Evolutionary conservation across 768 basidiomycete genomes (phyloP).

Genomic region (Artomyces pyxidatus): DNA sequence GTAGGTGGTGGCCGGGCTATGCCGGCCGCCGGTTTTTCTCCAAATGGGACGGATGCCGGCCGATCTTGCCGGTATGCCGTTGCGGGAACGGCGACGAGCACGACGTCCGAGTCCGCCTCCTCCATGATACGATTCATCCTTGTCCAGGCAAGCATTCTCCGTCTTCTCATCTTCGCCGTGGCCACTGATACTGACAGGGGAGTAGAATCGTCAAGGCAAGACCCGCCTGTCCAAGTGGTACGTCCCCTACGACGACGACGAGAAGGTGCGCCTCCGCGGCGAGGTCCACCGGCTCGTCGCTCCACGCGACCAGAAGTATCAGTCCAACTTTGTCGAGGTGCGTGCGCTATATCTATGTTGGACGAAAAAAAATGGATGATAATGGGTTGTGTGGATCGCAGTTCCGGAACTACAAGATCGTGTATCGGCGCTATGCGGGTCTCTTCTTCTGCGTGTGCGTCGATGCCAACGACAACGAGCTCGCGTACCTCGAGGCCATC

Average conservation of each 20-base stretch:
- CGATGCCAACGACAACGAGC: constrained; percentile 96
- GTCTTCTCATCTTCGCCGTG: background rate
- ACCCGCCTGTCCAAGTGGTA: constrained; percentile 98
- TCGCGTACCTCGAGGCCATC: constrained; percentile 95
- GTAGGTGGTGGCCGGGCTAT: too few relatives aligned
- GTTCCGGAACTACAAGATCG: constrained; percentile 98
- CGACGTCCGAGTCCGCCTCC: too few relatives aligned
- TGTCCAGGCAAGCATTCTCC: constrained; percentile 62
- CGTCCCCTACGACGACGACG: constrained; percentile 97
- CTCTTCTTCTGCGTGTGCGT: constrained; percentile 98
- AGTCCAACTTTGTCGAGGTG: constrained; percentile 98
- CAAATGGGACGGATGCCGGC: too few relatives aligned
- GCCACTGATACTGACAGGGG: background rate
- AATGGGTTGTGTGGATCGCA: too few relatives aligned
- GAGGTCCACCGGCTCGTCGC: constrained; percentile 96
- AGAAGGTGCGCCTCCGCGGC: constrained; percentile 93
- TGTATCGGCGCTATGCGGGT: constrained; percentile 94
- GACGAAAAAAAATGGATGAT: too few relatives aligned
- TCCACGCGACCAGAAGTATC: constrained; percentile 96
- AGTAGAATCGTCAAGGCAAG: constrained; percentile 98
- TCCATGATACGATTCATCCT: constrained; percentile 98
- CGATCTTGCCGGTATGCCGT: too few relatives aligned
- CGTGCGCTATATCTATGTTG: too few relatives aligned
- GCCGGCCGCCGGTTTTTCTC: too few relatives aligned
- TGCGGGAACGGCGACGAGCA: too few relatives aligned